Evolutionary conservation across 2,329 filamentous ascomycete genomes (phyloP).

Genomic region (Neofusicoccum laricinum): DNA sequence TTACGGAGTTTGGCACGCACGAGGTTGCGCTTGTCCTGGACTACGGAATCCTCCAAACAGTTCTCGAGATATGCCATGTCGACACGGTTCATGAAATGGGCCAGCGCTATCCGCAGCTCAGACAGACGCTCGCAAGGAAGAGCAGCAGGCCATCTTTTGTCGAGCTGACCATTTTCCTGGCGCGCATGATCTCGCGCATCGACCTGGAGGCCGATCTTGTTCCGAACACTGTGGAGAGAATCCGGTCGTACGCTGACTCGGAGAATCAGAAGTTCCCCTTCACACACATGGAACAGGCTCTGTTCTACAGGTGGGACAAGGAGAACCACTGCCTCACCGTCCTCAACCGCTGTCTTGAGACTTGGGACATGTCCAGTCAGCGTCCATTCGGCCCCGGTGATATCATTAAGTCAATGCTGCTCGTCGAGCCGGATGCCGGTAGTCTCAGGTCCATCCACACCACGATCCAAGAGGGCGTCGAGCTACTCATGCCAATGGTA

Average conservation of each 20-base stretch:
- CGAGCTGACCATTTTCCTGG: background rate
- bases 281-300: constrained; percentile 22
- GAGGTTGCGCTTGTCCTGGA: constrained; percentile 5
- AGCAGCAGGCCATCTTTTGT: constrained; percentile 20
- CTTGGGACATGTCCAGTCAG: constrained; percentile 30
- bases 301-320: constrained; percentile 28
- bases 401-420: constrained; percentile 30
- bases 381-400: constrained; percentile 31
- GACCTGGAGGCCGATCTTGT: constrained; percentile 24
- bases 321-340: constrained; percentile 29
- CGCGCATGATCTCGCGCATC: constrained; percentile 13
- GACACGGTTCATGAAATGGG: background rate
- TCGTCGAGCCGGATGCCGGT: constrained; percentile 17
- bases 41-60: background rate
- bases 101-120: constrained; percentile 18
- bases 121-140: constrained; percentile 22
- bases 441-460: constrained; percentile 17
- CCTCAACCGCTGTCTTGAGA: constrained; percentile 35
- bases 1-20: background rate
- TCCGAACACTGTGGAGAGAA: constrained; percentile 21
- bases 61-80: constrained; percentile 1
- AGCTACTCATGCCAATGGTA: constrained; percentile 23
- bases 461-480: constrained; percentile 31
- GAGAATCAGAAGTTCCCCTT: constrained; percentile 28
- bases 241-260: constrained; percentile 22